These are phyloP conservation scores for Halophytophthora polymorphica DNA, from an alignment of 352 stramenopile species.

Conservation along the genomic window DNA sequence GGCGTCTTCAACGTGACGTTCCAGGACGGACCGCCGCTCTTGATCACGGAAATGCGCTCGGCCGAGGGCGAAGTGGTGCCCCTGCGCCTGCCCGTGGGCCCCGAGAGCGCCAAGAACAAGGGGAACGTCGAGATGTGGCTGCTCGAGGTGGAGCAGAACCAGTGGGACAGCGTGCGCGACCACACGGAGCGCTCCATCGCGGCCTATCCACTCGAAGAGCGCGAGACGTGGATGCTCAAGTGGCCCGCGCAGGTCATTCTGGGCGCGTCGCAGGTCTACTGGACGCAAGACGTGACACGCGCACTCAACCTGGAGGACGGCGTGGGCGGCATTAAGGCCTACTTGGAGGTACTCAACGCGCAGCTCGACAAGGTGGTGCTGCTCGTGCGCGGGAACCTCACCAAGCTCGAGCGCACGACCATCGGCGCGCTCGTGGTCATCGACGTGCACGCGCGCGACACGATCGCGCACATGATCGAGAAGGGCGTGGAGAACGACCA, in stretches of 20 bases:
- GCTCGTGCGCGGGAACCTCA: conserved; percentile 89
- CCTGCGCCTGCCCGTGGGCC: conserved; percentile 82
- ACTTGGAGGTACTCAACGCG: conserved; percentile 80
- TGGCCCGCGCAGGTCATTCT: conserved; percentile 95
- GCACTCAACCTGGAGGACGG: conserved; percentile 70
- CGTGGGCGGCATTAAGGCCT: conserved; percentile 68
- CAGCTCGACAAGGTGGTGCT: conserved; percentile 91
- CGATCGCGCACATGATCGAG: conserved; percentile 91
- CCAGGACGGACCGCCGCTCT: conserved; percentile 64
- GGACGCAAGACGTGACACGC: conserved; percentile 90
- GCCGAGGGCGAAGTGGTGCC: conserved; percentile 90
- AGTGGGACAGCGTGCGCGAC: conserved; percentile 91
- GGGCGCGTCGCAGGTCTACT: conserved; percentile 91
- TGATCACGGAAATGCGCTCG: conserved; percentile 94
- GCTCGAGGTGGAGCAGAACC: conserved; percentile 87
- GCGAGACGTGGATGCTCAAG: conserved; percentile 90
- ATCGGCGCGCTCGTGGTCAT: conserved; percentile 92
- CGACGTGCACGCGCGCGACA: conserved; percentile 91
- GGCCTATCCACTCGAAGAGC: conserved; percentile 73
- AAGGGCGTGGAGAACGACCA: conserved; percentile 83
- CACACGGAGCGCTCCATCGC: conserved; percentile 87
- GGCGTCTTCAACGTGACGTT: conserved; percentile 92
- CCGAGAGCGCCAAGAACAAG: conserved; percentile 91
- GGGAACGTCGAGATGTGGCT: conserved; percentile 95
- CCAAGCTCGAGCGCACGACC: conserved; percentile 90